phyloP scores from a whole-genome alignment of 345 rosid genomes.

The Litchi chinensis region DNA sequence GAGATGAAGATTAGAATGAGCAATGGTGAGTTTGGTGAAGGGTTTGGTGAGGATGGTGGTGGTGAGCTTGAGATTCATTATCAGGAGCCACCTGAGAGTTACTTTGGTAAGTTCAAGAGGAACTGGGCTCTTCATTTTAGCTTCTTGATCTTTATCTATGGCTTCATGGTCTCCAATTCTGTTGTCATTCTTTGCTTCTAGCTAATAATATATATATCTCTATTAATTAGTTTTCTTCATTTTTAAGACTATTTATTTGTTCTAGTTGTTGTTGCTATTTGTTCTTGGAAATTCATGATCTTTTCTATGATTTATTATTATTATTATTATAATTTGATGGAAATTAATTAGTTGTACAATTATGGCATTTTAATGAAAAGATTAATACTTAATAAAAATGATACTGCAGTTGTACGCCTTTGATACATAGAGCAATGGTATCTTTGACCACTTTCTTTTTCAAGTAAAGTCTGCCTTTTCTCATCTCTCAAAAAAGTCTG shows the following conservation, averaged over 20 bases:
- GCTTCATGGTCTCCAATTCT: constrained; percentile 76
- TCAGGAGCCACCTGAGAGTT: constrained; percentile 94
- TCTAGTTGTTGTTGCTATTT: background rate
- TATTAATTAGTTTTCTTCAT: no score
- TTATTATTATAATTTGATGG: no score
- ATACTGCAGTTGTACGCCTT: no score
- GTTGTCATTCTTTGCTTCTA: constrained; percentile 86
- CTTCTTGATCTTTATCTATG: constrained; percentile 81
- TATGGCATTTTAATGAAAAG: no score
- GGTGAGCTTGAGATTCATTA: constrained; percentile 91
- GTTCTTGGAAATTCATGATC: background rate
- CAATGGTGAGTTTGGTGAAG: constrained; percentile 42
- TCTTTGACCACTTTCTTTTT: no score
- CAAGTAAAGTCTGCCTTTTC: no score
- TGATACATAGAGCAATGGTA: no score
- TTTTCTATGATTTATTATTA: no score
- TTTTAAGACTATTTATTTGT: background rate
- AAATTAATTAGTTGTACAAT: no score
- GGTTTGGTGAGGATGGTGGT: constrained; percentile 49
- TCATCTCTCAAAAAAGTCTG: no score
- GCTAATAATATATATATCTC: no score
- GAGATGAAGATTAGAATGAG: constrained; percentile 64
- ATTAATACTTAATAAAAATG: no score
- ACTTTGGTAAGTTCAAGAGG: constrained; percentile 93
- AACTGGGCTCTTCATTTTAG: constrained; percentile 95